Evolutionary conservation across 2,329 filamentous ascomycete species (phyloP).

Genomic region (Nemania sp.): DNA sequence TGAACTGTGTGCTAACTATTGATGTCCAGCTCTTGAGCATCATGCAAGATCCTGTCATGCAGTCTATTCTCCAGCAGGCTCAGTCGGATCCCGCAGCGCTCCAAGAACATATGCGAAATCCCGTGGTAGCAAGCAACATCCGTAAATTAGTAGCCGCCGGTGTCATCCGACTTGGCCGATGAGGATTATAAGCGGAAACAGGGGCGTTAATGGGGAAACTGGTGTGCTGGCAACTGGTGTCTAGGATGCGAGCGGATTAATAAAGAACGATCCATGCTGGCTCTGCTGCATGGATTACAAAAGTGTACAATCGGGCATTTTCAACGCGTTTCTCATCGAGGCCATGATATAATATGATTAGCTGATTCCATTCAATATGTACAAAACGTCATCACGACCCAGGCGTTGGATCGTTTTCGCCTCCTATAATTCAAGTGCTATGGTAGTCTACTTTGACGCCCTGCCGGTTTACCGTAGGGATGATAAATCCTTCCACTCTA

Average conservation of each 20-base stretch:
- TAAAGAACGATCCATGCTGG: conserved; percentile 2
- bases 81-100: conserved; percentile 91
- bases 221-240: conserved; percentile 13
- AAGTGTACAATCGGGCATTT: conserved; percentile 21
- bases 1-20: conserved; percentile 34
- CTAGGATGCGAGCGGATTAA: conserved; percentile 9
- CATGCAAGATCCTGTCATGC: conserved; percentile 96
- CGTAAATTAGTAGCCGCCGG: conserved; percentile 94
- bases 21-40: conserved; percentile 74
- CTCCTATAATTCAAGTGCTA: neutral
- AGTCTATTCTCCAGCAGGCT: conserved; percentile 94
- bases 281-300: conserved; percentile 9
- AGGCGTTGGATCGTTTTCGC: neutral
- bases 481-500: neutral
- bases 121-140: conserved; percentile 81
- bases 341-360: conserved; percentile 11
- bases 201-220: conserved; percentile 26
- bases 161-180: conserved; percentile 76
- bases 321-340: conserved; percentile 7
- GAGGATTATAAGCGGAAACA: conserved; percentile 21
- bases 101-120: conserved; percentile 97
- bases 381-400: neutral
- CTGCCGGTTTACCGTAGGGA: no score
- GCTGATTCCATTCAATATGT: conserved; percentile 12
- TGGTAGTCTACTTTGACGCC: no score